These are phyloP conservation scores for Haematococcus lacustris DNA, from an alignment of 139 green algal genomes.

Conservation along the genomic window DNA sequence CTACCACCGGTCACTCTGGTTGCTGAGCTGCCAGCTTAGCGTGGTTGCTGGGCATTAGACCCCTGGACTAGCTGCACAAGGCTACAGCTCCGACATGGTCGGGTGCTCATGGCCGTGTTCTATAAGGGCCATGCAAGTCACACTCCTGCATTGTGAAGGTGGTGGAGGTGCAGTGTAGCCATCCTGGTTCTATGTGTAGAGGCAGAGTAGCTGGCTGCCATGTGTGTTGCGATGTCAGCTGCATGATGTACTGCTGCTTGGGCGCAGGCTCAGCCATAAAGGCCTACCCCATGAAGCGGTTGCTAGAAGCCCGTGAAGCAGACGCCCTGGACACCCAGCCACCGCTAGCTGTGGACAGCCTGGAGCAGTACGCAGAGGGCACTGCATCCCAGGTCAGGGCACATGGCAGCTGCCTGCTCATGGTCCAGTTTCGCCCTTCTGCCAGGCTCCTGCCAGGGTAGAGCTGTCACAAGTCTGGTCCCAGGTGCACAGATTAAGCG, in stretches of 20 bases:
- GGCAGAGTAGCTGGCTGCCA: too few species aligned
- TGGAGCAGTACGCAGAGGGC: conserved; percentile 70
- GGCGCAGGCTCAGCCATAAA: conserved; percentile 13
- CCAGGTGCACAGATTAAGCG: background rate
- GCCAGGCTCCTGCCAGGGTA: too few species aligned
- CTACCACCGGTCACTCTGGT: too few species aligned
- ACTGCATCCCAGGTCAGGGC: conserved; percentile 38
- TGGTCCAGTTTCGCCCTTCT: too few species aligned
- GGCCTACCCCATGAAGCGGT: conserved; percentile 61
- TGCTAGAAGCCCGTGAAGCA: conserved; percentile 54
- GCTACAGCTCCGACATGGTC: background rate
- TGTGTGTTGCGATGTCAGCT: background rate
- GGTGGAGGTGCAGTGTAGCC: too few species aligned
- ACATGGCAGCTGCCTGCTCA: background rate
- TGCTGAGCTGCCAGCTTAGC: too few species aligned
- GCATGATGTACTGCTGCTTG: background rate
- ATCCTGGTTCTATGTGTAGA: too few species aligned
- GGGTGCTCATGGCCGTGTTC: background rate
- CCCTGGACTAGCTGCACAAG: background rate
- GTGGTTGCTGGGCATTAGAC: background rate
- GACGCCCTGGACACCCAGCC: conserved; percentile 47
- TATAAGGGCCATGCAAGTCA: background rate
- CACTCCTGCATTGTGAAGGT: background rate
- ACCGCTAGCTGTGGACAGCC: conserved; percentile 39
- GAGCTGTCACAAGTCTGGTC: background rate